Percentiles rank a stretch among this genome's conserved stretches.
Evolutionary conservation across 768 basidiomycete genomes (phyloP).

Genomic region (Xerocomus potaroensis): DNA sequence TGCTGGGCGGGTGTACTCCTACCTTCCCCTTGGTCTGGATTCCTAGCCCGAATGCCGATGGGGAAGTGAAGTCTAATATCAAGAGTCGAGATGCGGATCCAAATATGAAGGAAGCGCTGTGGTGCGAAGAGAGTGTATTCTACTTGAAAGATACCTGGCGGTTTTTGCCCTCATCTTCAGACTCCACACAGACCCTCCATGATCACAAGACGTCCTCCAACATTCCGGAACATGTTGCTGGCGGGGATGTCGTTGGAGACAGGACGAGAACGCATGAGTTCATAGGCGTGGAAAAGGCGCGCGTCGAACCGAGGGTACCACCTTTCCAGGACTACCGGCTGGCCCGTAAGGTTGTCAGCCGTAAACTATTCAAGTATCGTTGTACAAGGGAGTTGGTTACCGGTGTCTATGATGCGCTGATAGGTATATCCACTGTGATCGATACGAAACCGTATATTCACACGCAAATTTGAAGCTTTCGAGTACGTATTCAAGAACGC

Average conservation of each 20-base stretch:
- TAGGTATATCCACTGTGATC: neutral
- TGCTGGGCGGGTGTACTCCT: conserved; percentile 1
- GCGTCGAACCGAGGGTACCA: neutral
- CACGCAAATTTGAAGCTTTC: conserved; percentile 14
- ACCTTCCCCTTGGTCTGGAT: neutral
- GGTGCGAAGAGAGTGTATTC: neutral
- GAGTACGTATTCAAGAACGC: conserved; percentile 13
- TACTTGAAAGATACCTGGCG: conserved; percentile 8
- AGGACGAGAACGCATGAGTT: neutral
- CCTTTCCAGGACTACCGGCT: conserved; percentile 4
- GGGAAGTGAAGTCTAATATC: neutral
- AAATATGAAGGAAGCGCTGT: neutral
- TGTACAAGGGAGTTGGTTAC: neutral
- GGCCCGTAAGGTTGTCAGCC: neutral
- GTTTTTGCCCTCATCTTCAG: neutral
- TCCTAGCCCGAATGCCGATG: neutral
- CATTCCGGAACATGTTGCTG: neutral
- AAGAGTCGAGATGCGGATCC: neutral
- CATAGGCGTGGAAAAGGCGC: neutral
- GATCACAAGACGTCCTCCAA: neutral
- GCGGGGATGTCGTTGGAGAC: neutral
- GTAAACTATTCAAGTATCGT: neutral
- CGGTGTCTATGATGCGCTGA: neutral
- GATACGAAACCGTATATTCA: no score
- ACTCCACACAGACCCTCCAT: neutral